phyloP scores from a whole-genome alignment of 805 yeast genomes.

The Teunomyces stri region DNA sequence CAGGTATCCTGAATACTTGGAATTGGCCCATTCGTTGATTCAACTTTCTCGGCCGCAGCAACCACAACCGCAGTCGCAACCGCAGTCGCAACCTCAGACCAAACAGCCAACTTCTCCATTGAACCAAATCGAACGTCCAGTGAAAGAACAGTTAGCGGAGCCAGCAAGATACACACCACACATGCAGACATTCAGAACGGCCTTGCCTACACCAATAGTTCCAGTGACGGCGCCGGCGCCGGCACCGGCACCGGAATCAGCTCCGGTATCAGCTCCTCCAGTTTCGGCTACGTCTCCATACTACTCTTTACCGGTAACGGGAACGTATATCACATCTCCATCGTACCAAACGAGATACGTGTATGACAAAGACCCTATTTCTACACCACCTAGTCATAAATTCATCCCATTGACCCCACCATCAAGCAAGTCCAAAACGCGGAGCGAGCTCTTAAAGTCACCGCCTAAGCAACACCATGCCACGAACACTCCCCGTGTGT shows the following conservation, averaged over 20 bases:
- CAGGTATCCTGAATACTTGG: slow-evolving; percentile 47
- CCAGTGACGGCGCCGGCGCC: neutral
- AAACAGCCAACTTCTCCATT: neutral
- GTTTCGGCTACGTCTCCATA: neutral
- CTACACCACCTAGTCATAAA: slow-evolving; percentile 12
- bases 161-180: slow-evolving; percentile 2
- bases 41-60: slow-evolving; percentile 26
- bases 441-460: slow-evolving; percentile 31
- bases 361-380: neutral
- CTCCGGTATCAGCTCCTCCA: neutral
- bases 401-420: slow-evolving; percentile 45
- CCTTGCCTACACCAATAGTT: neutral
- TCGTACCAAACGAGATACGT: neutral
- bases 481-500: slow-evolving; percentile 48
- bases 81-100: neutral
- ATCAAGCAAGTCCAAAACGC: slow-evolving; percentile 27
- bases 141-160: neutral
- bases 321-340: neutral
- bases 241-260: neutral
- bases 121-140: neutral
- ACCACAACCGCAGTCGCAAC: neutral
- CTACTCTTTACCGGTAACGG: neutral
- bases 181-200: neutral
- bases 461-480: slow-evolving; percentile 23
- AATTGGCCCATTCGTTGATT: slow-evolving; percentile 43